These are phyloP conservation scores for Salix caprea DNA, from an alignment of 345 rosid species.

Conservation along the genomic window DNA sequence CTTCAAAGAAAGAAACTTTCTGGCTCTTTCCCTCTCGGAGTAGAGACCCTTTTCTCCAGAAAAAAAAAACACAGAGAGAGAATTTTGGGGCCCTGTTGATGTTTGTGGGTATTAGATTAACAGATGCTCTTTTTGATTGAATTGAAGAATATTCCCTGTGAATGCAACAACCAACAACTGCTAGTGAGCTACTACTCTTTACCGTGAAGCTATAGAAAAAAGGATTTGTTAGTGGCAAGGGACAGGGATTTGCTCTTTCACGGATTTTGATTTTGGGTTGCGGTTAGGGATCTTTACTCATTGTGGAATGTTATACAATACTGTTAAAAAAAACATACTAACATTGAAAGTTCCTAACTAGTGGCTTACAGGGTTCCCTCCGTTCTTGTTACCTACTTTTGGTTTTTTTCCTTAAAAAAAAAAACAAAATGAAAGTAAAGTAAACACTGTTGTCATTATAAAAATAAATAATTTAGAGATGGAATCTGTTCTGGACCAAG, in stretches of 20 bases:
- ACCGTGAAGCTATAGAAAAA: background rate
- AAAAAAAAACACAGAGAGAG: background rate
- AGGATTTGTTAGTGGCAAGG: background rate
- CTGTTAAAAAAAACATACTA: background rate
- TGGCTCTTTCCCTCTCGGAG: background rate
- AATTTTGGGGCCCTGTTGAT: background rate
- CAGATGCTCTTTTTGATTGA: background rate
- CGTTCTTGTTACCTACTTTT: too few species aligned
- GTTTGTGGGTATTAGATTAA: background rate
- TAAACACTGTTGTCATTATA: too few species aligned
- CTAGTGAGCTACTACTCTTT: background rate
- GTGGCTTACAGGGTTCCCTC: too few species aligned
- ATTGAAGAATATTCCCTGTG: background rate
- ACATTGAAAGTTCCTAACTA: background rate
- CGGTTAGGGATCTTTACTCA: background rate
- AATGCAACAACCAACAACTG: background rate
- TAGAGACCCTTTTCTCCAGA: background rate
- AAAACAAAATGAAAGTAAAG: too few species aligned
- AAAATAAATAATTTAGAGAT: too few species aligned
- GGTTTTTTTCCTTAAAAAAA: too few species aligned
- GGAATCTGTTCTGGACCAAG: too few species aligned
- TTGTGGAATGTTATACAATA: background rate
- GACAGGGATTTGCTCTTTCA: background rate
- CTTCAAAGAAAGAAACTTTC: background rate
- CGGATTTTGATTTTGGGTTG: constrained; percentile 3